Evolutionary conservation across 805 yeast genomes (phyloP), one percentile per base, ranked within the genome.

Genomic region (Saccharomycopsis guyanensis): DNA sequence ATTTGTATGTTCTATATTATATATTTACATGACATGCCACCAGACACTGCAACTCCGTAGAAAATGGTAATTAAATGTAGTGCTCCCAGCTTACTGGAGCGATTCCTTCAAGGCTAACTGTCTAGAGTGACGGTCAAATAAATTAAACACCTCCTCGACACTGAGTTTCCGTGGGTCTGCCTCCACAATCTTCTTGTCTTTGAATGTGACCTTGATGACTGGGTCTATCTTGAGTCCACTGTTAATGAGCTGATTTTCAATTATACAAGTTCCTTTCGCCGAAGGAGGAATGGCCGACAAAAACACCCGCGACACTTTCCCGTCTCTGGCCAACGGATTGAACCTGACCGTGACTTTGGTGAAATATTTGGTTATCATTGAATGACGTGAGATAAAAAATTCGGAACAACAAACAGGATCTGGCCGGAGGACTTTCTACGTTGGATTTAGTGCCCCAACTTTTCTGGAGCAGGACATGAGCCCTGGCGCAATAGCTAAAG

Each of bases 321-420:
- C 75, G 54, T 83, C 84, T 24, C 71, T 64, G 1, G 79, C 76
- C 53, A 83, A 72, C 1, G 96, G 96, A 62, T 85, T 78, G 71
- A 89, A 86, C 58, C 72, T 78, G 37, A 91, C 85, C 38, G 70
- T 69, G 6, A 87, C 86, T 53, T 78, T 78, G 31, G 88, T 71
- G 67, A 91, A 86, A 66, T 83, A 89, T 65, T 86, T 87, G 34
- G 97, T 91, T 58, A 89, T 84, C 97, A 89, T 89, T 25, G n/a
- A n/a, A n/a, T n/a, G n/a, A n/a, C n/a, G n/a, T n/a, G n/a, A n/a
- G n/a, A n/a, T n/a, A n/a, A n/a, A n/a, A n/a, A n/a, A n/a, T n/a
- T n/a, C n/a, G n/a, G n/a, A 10, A 5, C 13, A 22, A 6, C 10
- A 3, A 38, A 12, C 12, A 19, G 15, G 12, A 24, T 27, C 23